Conservation (phyloP, 306 rosid species). For the Quercus parvula region DNA sequence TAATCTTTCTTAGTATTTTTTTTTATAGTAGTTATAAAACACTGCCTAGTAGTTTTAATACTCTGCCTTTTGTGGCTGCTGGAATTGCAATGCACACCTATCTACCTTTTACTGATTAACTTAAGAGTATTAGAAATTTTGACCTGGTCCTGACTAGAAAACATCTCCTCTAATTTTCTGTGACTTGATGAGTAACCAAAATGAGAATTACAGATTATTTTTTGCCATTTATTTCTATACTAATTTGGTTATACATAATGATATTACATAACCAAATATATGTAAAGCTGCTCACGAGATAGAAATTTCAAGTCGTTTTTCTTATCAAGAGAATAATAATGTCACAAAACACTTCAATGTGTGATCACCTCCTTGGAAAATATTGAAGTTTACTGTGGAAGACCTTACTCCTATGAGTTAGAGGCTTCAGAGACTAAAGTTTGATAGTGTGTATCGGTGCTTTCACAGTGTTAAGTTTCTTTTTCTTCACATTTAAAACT, state of each 20-base stretch:
- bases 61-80: conserved; percentile 10
- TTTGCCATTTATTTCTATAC: not conserved
- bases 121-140: not conserved
- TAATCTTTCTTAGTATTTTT: conserved; percentile 7
- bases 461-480: no score
- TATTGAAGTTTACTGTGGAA: not conserved
- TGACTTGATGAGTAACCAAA: not conserved
- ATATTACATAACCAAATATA: not conserved
- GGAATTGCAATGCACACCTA: conserved; percentile 4
- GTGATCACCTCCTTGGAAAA: not conserved
- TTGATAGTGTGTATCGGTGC: no score
- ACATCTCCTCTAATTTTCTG: not conserved
- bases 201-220: not conserved
- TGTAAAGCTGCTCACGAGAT: not conserved
- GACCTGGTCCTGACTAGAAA: not conserved
- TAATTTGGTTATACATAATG: not conserved
- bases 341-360: not conserved
- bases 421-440: no score
- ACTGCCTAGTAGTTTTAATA: not conserved
- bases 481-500: no score
- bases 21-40: not conserved
- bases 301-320: not conserved
- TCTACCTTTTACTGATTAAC: not conserved
- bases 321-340: not conserved
- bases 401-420: no score